Conservation (phyloP, 208 protist species). For the Trypanosoma mega region DNA sequence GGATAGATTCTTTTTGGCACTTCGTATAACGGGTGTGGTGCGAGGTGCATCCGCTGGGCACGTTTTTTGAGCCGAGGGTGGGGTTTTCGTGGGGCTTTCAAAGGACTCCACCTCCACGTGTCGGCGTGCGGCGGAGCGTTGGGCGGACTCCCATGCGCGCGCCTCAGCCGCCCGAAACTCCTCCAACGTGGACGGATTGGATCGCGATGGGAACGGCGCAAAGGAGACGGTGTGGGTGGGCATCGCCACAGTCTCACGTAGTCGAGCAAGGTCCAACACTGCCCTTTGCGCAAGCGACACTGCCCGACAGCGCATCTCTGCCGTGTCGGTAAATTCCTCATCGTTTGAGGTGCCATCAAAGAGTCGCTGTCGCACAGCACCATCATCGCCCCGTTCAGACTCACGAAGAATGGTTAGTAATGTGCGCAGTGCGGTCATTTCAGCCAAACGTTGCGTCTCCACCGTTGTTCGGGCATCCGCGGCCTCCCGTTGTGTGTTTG, state of each 20-base stretch:
- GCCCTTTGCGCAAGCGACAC: slow-evolving; percentile 32
- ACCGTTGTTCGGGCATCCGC: slow-evolving; percentile 22
- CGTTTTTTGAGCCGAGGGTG: too few species aligned
- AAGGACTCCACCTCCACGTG: not conserved
- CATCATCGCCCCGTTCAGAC: not conserved
- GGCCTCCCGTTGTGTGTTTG: slow-evolving; percentile 5
- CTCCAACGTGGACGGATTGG: slow-evolving; percentile 18
- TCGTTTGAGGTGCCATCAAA: slow-evolving; percentile 14
- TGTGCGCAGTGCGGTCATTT: slow-evolving; percentile 26
- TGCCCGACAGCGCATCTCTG: slow-evolving; percentile 22
- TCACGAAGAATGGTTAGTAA: slow-evolving; percentile 28
- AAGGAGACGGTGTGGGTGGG: not conserved
- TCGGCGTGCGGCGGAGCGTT: slow-evolving; percentile 16
- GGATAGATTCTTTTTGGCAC: not conserved
- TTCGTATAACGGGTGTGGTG: not conserved
- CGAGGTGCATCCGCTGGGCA: too few species aligned
- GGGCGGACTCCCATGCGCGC: slow-evolving; percentile 24
- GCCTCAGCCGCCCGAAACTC: slow-evolving; percentile 26
- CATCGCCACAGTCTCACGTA: slow-evolving; percentile 8
- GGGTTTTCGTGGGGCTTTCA: too few species aligned
- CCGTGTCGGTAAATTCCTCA: not conserved
- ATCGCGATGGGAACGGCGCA: too few species aligned
- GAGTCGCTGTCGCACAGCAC: slow-evolving; percentile 17
- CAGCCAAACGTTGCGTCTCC: slow-evolving; percentile 20
- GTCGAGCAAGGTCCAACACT: slow-evolving; percentile 33